Base-by-base conservation (phyloP, 768 basidiomycete species). In the Pulveroboletus sp. region DNA sequence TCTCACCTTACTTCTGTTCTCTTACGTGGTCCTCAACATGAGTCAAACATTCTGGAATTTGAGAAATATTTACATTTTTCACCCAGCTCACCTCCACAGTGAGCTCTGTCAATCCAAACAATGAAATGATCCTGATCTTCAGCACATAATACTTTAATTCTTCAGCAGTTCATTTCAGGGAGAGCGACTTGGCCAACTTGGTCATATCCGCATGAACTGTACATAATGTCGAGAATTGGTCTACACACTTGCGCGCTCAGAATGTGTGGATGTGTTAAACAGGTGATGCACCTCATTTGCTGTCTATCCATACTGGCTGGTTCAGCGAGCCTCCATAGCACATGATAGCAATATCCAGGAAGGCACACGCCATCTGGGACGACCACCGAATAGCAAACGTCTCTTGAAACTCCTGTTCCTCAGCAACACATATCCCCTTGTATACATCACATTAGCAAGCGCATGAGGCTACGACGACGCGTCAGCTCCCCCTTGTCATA, bases 51-150 rank as follows among this genome's bases (percentile, higher is more conserved):
- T n/a, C 21, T n/a, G 14, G 14, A 1, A 19, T 14, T 3, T 16
- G 16, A 33, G 13, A 17, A 21, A 20, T 6, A 73, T 71, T 21
- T 64, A 78, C 77, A 42, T 73, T 68, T 35, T 79, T 76, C 52
- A 67, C 61, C 79, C 80, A 82, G 21, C 69, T 65, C 40, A 81
- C 70, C 40, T 78, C 74, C 0, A 78, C 79, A 49, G 70, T 74
- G 51, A 81, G 58, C 51, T 81, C 80, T 3, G 78, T 80, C 39
- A 76, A 52, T 6, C 80, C 80, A 47, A 82, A 79, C 9, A 75
- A 60, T 20, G 81, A 52, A 9, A 80, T 64, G 6, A 81, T 49
- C 12, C 60, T 64, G 40, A 67, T 50, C 16, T 67, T 64, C 35
- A 66, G 47, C 14, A 47, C 52, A 17, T 56, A 66, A 33, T 68